Evolutionary conservation across 306 rosid genomes (phyloP).

Genomic region (Prunus armeniaca): DNA sequence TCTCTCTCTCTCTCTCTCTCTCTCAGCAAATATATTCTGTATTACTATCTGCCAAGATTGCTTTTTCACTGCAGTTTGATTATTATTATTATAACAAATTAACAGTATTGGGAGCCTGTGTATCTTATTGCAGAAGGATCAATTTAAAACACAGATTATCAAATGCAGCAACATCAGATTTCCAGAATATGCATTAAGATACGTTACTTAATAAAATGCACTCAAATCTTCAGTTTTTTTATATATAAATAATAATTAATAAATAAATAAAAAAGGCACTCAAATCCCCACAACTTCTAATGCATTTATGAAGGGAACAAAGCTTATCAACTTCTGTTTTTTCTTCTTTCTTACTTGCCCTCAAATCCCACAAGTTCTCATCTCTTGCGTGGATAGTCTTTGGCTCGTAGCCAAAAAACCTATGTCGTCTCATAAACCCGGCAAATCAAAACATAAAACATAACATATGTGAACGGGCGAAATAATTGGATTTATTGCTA

Average conservation of each 20-base stretch:
- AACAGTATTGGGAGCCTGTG: not conserved
- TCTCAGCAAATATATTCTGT: not conserved
- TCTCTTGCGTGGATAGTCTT: not conserved
- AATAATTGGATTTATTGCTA: slow-evolving; percentile 32
- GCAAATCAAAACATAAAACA: not conserved
- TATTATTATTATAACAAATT: not conserved
- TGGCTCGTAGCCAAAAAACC: too few species aligned
- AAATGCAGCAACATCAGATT: not conserved
- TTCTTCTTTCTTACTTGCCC: too few species aligned
- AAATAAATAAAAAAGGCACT: not conserved
- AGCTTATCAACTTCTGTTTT: too few species aligned
- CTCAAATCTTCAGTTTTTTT: not conserved
- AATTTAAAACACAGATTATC: not conserved
- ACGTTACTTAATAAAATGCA: not conserved
- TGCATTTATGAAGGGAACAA: too few species aligned
- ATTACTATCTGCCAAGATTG: not conserved
- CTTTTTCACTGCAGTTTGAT: not conserved
- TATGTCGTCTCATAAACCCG: not conserved
- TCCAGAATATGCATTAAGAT: not conserved
- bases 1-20: too few species aligned
- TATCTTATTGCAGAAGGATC: not conserved
- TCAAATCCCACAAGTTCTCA: too few species aligned
- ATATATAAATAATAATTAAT: too few species aligned
- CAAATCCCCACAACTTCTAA: not conserved
- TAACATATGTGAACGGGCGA: too few species aligned